Evolutionary conservation across 164 flowering plant genomes (phyloP), one percentile per base, ranked within the genome.

Genomic region (Piper longum): DNA sequence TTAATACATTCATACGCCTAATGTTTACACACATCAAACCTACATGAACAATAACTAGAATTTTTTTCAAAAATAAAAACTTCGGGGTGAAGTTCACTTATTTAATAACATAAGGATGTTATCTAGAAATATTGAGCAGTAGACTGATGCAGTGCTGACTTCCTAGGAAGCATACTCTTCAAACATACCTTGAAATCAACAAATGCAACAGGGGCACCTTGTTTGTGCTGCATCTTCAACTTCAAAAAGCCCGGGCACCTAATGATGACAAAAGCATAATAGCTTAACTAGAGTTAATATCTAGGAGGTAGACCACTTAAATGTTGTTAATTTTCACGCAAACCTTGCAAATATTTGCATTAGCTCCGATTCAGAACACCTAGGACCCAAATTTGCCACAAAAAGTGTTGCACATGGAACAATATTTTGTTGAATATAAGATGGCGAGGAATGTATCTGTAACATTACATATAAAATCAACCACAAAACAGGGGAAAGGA

Each of bases 121-220:
- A 26, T 26, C 36, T 26, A 26, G 36, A 26, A 26, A 26, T 26
- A 26, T 26, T 26, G 36, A 26, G 36, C 36, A 26, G 36, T 9
- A 48, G 14, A 48, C 52, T 56, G 17, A 7, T 56, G 39, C n/a
- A 3, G 6, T 7, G 1, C 19, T 56, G 4, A 26, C 59, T 42
- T 42, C 43, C 26, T 42, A 48, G 3, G 12, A 48, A 48, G 52
- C 52, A 48, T 8, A 48, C 14, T 5, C 14, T 48, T 8, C 12
- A 48, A 5, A 14, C 8, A 48, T 48, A 93, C 99, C 96, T 85
- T 86, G 67, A 90, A 93, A 74, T 93, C 97, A 66, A 93, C 89
- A 81, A 93, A 93, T 68, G 99, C 92, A 70, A 90, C 95, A 52
- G 96, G 97, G 59, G 86, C 70, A 57, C 99, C 97, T 76, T 77